Percentiles rank a stretch among this genome's conserved stretches.
Evolutionary conservation across 2,329 filamentous ascomycete genomes (phyloP).

Genomic region (Colletotrichum navitas): DNA sequence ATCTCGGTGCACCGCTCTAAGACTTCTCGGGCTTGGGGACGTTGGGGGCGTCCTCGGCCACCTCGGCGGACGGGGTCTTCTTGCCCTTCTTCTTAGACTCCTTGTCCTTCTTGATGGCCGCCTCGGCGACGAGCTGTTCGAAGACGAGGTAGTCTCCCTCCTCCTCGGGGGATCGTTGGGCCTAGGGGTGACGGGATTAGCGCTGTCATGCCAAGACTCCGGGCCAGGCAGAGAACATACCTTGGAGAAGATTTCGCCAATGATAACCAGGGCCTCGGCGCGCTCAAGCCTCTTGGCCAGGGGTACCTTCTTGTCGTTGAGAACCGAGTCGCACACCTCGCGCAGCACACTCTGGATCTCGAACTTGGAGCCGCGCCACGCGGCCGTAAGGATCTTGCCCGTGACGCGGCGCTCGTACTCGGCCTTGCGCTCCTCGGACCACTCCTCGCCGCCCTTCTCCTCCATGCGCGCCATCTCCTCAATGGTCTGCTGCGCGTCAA

Average conservation of each 20-base stretch:
- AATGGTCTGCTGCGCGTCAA: constrained; percentile 98
- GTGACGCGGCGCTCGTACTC: constrained; percentile 97
- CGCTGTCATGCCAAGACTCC: constrained; percentile 19
- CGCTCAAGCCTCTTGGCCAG: constrained; percentile 89
- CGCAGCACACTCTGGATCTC: constrained; percentile 97
- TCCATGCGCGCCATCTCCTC: constrained; percentile 98
- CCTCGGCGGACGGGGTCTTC: constrained; percentile 57
- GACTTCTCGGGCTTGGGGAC: constrained; percentile 43
- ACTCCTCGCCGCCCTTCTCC: constrained; percentile 93
- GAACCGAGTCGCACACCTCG: constrained; percentile 91
- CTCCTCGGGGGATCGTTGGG: constrained; percentile 90
- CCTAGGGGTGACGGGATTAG: constrained; percentile 63
- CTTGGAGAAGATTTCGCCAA: constrained; percentile 90
- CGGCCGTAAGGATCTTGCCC: constrained; percentile 96
- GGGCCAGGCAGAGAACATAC: constrained; percentile 61
- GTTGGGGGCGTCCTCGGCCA: constrained; percentile 47
- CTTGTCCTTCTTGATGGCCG: constrained; percentile 93
- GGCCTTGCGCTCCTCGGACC: constrained; percentile 96
- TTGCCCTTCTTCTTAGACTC: constrained; percentile 78
- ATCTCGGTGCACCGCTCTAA: background rate
- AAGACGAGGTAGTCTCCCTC: constrained; percentile 99
- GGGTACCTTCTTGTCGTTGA: constrained; percentile 83
- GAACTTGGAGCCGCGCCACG: constrained; percentile 96
- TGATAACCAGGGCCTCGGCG: constrained; percentile 88
- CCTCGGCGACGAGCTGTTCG: constrained; percentile 96